Evolutionary conservation across 148 eudicot genomes (phyloP).

Genomic region (Arctostaphylos glauca): DNA sequence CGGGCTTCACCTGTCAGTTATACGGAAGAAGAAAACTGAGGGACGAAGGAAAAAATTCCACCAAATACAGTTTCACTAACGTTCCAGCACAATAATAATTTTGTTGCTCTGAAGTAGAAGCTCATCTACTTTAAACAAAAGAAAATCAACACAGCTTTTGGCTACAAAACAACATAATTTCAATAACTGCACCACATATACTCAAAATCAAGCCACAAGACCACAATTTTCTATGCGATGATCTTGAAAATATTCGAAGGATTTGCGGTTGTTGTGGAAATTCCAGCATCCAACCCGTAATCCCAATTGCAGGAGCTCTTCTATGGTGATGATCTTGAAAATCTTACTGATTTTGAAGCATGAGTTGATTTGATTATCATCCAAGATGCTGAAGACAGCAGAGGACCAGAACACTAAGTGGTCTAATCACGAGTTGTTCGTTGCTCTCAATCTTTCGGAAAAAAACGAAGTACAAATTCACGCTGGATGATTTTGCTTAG

Average conservation of each 20-base stretch:
- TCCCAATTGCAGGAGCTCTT: too few species aligned
- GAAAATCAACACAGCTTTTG: not conserved
- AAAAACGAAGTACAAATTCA: not conserved
- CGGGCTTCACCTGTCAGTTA: constrained; percentile 75
- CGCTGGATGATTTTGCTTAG: not conserved
- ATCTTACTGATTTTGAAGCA: not conserved
- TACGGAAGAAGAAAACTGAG: not conserved
- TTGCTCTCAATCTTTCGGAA: not conserved
- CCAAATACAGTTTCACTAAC: not conserved
- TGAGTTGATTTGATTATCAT: not conserved
- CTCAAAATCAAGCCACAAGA: not conserved
- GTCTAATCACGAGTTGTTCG: not conserved
- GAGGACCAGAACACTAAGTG: not conserved
- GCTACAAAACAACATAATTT: not conserved
- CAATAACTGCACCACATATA: not conserved
- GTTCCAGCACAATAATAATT: not conserved
- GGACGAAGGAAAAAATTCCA: not conserved
- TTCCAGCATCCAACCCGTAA: too few species aligned
- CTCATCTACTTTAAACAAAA: not conserved
- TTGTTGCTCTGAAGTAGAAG: not conserved
- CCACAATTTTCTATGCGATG: not conserved
- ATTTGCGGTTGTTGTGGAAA: too few species aligned
- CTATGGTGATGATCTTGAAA: not conserved
- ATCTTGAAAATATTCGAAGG: not conserved
- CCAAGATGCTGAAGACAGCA: not conserved